Evolutionary conservation across 2,329 filamentous ascomycete genomes (phyloP).

Genomic region (Chaetomium strumarium): DNA sequence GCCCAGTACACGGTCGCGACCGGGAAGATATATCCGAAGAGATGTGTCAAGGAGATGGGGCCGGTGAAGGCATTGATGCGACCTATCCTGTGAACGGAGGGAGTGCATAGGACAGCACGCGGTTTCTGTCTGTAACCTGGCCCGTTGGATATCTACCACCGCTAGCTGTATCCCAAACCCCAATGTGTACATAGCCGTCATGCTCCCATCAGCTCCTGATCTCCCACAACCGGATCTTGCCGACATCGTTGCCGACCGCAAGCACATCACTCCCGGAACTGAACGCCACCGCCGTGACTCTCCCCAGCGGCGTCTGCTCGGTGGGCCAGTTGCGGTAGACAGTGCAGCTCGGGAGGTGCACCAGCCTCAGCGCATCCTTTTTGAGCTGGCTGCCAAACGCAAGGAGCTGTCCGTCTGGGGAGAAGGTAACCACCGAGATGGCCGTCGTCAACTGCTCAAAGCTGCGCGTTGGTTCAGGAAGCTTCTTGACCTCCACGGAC

Average conservation of each 20-base stretch:
- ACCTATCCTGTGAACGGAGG: slow-evolving; percentile 23
- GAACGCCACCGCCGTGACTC: slow-evolving; percentile 71
- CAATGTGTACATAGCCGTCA: background rate
- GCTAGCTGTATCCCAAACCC: background rate
- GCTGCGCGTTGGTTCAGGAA: slow-evolving; percentile 64
- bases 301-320: slow-evolving; percentile 76
- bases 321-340: slow-evolving; percentile 98
- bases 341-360: slow-evolving; percentile 86
- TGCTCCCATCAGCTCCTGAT: slow-evolving; percentile 52
- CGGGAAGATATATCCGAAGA: slow-evolving; percentile 41
- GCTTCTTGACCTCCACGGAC: slow-evolving; percentile 49
- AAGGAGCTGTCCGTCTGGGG: slow-evolving; percentile 82
- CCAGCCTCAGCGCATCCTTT: slow-evolving; percentile 78
- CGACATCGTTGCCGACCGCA: slow-evolving; percentile 81
- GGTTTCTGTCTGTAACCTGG: background rate
- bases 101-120: too few relatives aligned
- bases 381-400: slow-evolving; percentile 83
- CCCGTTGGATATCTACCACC: background rate
- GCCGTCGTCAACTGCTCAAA: slow-evolving; percentile 87
- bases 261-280: slow-evolving; percentile 61
- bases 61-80: slow-evolving; percentile 36
- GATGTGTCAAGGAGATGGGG: slow-evolving; percentile 35
- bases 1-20: slow-evolving; percentile 32
- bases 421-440: slow-evolving; percentile 73
- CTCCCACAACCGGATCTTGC: slow-evolving; percentile 88